Evolutionary conservation across 139 green algal genomes (phyloP).

Genomic region (Micractinium sp.): DNA sequence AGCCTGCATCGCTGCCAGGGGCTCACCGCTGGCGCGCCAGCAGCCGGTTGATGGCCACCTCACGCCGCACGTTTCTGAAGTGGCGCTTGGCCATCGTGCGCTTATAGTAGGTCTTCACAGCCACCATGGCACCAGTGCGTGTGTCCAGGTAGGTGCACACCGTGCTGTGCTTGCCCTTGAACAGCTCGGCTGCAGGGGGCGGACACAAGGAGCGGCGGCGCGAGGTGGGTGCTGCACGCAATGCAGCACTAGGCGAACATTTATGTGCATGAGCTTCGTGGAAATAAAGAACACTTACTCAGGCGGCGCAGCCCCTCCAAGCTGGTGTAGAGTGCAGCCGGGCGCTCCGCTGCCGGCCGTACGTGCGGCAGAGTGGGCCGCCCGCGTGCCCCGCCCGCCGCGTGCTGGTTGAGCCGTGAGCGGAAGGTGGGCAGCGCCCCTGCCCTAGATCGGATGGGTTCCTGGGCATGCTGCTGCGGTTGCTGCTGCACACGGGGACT

Average conservation of each 20-base stretch:
- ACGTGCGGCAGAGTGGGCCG: neutral
- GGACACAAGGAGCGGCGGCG: neutral
- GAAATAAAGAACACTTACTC: neutral
- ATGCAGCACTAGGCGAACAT: neutral
- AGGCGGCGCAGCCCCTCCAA: slow-evolving; percentile 6
- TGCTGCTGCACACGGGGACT: neutral
- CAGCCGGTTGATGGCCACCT: slow-evolving; percentile 18
- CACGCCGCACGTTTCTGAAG: slow-evolving; percentile 19
- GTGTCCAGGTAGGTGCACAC: slow-evolving; percentile 15
- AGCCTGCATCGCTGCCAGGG: neutral
- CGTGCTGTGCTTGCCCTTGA: slow-evolving; percentile 31
- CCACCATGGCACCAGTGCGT: neutral
- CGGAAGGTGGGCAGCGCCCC: neutral
- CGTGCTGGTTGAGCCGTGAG: neutral
- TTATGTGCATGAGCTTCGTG: too few relatives aligned
- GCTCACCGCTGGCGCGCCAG: slow-evolving; percentile 18
- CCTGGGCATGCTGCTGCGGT: neutral
- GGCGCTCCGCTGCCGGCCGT: neutral
- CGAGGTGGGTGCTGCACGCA: neutral
- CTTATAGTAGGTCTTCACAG: slow-evolving; percentile 26
- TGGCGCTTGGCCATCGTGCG: slow-evolving; percentile 18
- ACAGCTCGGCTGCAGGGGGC: slow-evolving; percentile 8
- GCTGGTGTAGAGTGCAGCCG: neutral
- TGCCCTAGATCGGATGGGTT: neutral
- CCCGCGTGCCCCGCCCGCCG: too few relatives aligned